Conservation (phyloP, 1,139 yeast species). For the Suhomyces guaymorum region DNA sequence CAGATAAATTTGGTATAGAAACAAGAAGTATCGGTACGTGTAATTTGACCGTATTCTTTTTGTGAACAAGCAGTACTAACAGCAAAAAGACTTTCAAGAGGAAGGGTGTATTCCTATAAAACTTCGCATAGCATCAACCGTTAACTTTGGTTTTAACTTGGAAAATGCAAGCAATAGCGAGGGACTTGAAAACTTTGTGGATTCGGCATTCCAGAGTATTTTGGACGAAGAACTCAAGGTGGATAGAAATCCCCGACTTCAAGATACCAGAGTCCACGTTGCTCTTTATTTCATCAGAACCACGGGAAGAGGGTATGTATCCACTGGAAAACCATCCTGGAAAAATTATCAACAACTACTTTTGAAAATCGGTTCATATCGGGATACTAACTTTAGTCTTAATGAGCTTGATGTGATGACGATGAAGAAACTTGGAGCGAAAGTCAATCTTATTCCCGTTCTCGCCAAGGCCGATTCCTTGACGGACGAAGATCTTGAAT, state of each 20-base stretch:
- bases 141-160: conserved; percentile 33
- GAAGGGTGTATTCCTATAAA: conserved; percentile 31
- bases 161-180: conserved; percentile 33
- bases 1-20: conserved; percentile 14
- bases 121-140: conserved; percentile 27
- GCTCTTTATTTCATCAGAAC: conserved; percentile 62
- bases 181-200: conserved; percentile 48
- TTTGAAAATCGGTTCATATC: too few relatives aligned
- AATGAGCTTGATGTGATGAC: conserved; percentile 44
- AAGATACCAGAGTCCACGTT: conserved; percentile 64
- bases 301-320: conserved; percentile 47
- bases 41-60: too few relatives aligned
- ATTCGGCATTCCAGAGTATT: conserved; percentile 54
- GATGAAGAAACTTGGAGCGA: conserved; percentile 50
- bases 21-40: conserved; percentile 19
- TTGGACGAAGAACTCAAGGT: conserved; percentile 63
- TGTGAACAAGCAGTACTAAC: too few relatives aligned
- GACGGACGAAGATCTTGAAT: conserved; percentile 46
- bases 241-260: conserved; percentile 52
- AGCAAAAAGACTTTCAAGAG: too few relatives aligned
- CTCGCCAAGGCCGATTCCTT: conserved; percentile 59
- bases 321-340: not conserved
- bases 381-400: conserved; percentile 25
- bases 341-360: too few relatives aligned
- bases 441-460: conserved; percentile 59